Percentiles rank a stretch among this genome's conserved stretches.
Evolutionary conservation across 306 rosid genomes (phyloP).

Genomic region (Benincasa hispida): DNA sequence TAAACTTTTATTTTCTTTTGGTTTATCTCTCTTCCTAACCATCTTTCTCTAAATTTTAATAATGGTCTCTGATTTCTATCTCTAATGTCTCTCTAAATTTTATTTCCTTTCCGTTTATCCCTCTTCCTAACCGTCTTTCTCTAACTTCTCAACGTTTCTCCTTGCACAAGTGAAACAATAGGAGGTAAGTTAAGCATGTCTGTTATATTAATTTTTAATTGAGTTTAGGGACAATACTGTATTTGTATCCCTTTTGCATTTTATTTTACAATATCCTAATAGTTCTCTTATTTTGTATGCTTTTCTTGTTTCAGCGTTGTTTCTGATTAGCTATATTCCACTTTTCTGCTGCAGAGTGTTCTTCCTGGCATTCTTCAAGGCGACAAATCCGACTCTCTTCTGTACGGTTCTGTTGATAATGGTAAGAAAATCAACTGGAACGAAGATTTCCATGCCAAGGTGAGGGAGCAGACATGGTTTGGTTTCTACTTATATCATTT

Average conservation of each 20-base stretch:
- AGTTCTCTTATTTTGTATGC: neutral
- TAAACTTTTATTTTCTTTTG: neutral
- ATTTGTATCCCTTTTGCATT: neutral
- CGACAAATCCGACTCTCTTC: conserved; percentile 89
- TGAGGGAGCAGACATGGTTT: conserved; percentile 21
- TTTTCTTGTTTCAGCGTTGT: neutral
- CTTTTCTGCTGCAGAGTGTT: conserved; percentile 60
- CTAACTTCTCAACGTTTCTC: neutral
- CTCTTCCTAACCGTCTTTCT: neutral
- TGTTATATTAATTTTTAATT: neutral
- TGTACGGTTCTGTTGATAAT: conserved; percentile 97
- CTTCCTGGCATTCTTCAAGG: conserved; percentile 99
- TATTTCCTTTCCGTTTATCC: neutral
- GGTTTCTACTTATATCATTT: conserved; percentile 5
- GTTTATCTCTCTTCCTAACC: neutral
- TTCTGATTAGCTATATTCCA: neutral
- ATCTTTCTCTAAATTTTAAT: neutral
- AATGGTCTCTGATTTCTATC: neutral
- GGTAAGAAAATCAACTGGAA: conserved; percentile 98
- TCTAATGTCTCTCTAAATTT: neutral
- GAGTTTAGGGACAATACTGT: neutral
- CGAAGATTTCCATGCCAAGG: conserved; percentile 95
- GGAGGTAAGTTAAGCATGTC: neutral
- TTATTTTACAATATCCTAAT: neutral
- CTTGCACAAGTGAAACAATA: neutral